Conservation (phyloP, 2,329 filamentous ascomycete genomes). For the Fonsecaea nubica region DNA sequence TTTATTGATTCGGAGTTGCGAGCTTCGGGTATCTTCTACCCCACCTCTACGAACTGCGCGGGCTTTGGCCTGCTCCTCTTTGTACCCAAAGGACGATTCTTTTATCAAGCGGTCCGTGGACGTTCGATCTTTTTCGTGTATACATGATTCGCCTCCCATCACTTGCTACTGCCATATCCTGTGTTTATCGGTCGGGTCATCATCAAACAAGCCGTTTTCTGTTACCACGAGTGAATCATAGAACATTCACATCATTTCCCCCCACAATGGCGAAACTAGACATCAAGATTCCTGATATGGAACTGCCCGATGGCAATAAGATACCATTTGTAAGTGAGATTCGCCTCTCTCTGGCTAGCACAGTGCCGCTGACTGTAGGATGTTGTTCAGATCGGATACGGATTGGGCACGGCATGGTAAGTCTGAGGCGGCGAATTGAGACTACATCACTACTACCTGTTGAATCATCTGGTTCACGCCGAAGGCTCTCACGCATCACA, state of each 20-base stretch:
- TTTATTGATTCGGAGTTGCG: background rate
- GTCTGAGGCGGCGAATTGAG: background rate
- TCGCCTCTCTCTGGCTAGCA: background rate
- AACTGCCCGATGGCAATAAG: slow-evolving; percentile 39
- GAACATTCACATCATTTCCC: slow-evolving; percentile 1
- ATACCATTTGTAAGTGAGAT: slow-evolving; percentile 38
- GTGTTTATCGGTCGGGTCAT: background rate
- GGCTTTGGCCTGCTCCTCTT: background rate
- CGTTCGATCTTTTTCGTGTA: background rate
- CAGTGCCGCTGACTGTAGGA: slow-evolving; percentile 8
- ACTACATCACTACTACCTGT: background rate
- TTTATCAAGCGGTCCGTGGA: background rate
- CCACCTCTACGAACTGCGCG: background rate
- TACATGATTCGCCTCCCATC: slow-evolving; percentile 20
- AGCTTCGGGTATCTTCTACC: background rate
- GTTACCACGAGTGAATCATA: background rate
- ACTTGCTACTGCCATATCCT: slow-evolving; percentile 6
- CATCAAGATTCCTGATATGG: slow-evolving; percentile 37
- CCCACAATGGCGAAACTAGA: slow-evolving; percentile 40
- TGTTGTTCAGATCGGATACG: slow-evolving; percentile 61
- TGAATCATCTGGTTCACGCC: background rate
- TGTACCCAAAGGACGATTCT: background rate
- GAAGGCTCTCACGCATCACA: background rate
- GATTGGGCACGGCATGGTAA: slow-evolving; percentile 67
- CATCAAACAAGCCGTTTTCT: background rate